Base-by-base conservation (phyloP, 257 asterid genomes). In the Petrea volubilis region DNA sequence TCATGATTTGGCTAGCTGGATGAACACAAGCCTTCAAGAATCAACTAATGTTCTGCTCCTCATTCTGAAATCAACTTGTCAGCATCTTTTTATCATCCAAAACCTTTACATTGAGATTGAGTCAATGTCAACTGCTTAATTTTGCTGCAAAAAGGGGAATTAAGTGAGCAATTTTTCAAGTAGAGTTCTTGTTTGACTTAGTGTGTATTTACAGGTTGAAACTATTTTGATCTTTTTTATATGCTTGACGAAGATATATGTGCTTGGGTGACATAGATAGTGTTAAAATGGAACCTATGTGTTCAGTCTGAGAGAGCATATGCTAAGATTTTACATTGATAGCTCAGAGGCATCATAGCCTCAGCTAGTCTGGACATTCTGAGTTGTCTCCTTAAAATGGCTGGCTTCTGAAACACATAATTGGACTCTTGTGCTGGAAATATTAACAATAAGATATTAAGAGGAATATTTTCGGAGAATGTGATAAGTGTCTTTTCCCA, bases 21-120 rank as follows among this genome's bases (percentile, higher is more conserved):
- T 69, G 40, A 50, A 49, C 61, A 46, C 47, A 58, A 47, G 59
- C 63, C 56, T 34, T 74, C 6, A 66, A 7, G 74, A 40, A 20
- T 68, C 60, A 51, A 38, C 15, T 11, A 6, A n/a, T 5, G 51
- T 18, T 33, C 12, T n/a, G 11, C 7, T 65, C 72, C 21, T 17
- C 57, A 10, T 36, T 65, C 44, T 12, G n/a, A 64, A 23, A 7
- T 73, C 41, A 56, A 29, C 67, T 52, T 29, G 18, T 41, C 10
- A 21, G 14, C 36, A 24, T 56, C 60, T 20, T 71, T 8, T 57
- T 33, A 15, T 28, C 40, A 44, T 66, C 49, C 55, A 58, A 43
- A 4, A 21, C 24, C 14, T 34, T 38, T 34, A 23, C 20, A 4
- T 9, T 27, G 47, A 51, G 58, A 21, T 29, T 11, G 46, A 33